Percentiles rank a stretch among this genome's conserved stretches.
phyloP scores from a whole-genome alignment of 805 yeast species.

The Cyberlindnera mississippiensis region DNA sequence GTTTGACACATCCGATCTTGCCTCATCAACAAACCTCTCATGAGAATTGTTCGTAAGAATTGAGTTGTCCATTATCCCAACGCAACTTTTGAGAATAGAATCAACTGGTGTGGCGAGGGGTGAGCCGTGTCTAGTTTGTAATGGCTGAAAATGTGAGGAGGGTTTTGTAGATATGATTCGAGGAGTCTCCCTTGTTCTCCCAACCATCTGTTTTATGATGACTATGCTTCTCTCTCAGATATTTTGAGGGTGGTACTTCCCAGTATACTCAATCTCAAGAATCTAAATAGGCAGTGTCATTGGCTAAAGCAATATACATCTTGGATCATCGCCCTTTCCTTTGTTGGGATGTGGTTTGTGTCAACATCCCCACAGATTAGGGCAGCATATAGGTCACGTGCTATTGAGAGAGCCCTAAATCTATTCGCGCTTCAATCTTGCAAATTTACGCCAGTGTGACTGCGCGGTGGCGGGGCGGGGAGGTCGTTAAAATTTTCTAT shows the following conservation, averaged over 20 bases:
- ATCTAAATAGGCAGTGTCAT: too few species aligned
- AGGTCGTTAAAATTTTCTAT: conserved; percentile 10
- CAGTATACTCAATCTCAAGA: too few species aligned
- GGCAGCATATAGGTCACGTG: neutral
- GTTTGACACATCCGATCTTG: conserved; percentile 10
- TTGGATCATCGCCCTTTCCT: too few species aligned
- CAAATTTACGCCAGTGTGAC: conserved; percentile 8
- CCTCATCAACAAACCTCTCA: conserved; percentile 1
- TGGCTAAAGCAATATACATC: too few species aligned
- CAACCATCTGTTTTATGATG: too few species aligned
- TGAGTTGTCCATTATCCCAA: neutral
- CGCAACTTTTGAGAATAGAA: neutral
- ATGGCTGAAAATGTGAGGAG: neutral
- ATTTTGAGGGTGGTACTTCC: neutral
- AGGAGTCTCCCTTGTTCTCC: neutral
- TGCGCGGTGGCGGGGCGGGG: conserved; percentile 3
- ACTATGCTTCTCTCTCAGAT: neutral
- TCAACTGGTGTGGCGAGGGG: conserved; percentile 3
- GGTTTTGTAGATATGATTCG: neutral
- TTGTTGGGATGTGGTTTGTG: too few species aligned
- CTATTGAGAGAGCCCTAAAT: conserved; percentile 1
- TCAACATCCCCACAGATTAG: too few species aligned
- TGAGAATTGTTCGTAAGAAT: neutral
- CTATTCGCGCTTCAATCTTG: too few species aligned
- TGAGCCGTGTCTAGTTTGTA: neutral